These are phyloP conservation scores for Colletotrichum australisinense DNA, from an alignment of 2,329 filamentous ascomycete species.

Conservation along the genomic window DNA sequence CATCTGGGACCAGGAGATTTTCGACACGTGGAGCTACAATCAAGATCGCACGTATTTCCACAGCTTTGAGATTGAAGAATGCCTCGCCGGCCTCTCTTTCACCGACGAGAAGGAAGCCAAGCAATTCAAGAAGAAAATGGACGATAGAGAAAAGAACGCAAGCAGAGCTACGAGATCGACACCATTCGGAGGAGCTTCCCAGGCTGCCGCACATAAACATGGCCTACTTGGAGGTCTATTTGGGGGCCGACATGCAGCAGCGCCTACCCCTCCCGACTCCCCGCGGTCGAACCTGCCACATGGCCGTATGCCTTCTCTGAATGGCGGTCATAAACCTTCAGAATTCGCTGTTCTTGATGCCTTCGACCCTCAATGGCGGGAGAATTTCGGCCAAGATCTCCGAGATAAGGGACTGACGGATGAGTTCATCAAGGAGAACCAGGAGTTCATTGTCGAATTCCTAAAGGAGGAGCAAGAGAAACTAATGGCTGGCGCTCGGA, in stretches of 20 bases:
- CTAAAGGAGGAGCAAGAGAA: constrained; percentile 67
- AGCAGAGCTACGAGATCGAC: constrained; percentile 86
- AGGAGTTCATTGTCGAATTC: constrained; percentile 76
- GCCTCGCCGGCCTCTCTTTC: constrained; percentile 89
- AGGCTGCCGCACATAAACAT: constrained; percentile 54
- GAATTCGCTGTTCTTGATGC: constrained; percentile 72
- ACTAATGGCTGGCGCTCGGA: constrained; percentile 41
- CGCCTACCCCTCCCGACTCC: constrained; percentile 68
- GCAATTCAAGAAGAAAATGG: constrained; percentile 97
- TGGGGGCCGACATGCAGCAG: constrained; percentile 68
- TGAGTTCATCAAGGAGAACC: constrained; percentile 75
- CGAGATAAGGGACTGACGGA: constrained; percentile 72
- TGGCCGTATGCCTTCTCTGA: constrained; percentile 55
- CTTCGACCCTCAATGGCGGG: constrained; percentile 73
- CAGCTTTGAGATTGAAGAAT: constrained; percentile 95
- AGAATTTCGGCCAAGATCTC: constrained; percentile 73
- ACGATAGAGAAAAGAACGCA: constrained; percentile 94
- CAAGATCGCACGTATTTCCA: constrained; percentile 98
- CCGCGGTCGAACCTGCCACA: constrained; percentile 56
- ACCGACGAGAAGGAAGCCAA: constrained; percentile 97
- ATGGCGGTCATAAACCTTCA: constrained; percentile 59
- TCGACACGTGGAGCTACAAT: constrained; percentile 94
- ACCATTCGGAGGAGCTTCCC: constrained; percentile 71
- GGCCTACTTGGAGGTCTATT: constrained; percentile 71
- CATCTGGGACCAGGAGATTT: constrained; percentile 98